Conservation (phyloP, 177 flowering plant genomes). For the Telopea speciosissima region DNA sequence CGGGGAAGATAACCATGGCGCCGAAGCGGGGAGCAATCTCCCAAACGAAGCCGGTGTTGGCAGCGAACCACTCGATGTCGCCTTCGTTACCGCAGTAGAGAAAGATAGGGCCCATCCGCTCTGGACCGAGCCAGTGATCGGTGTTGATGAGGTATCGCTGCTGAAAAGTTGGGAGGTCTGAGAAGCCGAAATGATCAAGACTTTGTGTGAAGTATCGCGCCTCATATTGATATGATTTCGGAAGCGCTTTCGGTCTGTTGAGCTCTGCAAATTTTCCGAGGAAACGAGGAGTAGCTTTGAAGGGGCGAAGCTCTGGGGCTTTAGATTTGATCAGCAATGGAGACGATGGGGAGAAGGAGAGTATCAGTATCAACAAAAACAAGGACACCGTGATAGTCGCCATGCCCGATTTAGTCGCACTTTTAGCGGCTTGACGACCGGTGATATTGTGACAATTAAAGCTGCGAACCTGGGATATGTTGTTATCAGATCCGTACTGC, state of each 20-base stretch:
- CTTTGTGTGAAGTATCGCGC: slow-evolving; percentile 52
- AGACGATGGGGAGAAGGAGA: slow-evolving; percentile 10
- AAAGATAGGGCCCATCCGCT: slow-evolving; percentile 59
- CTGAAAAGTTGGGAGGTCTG: slow-evolving; percentile 39
- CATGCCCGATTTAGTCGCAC: not conserved
- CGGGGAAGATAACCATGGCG: slow-evolving; percentile 80
- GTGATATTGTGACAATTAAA: not conserved
- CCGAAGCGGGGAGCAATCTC: slow-evolving; percentile 78
- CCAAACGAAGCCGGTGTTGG: slow-evolving; percentile 89
- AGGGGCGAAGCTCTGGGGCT: slow-evolving; percentile 2
- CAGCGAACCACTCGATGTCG: slow-evolving; percentile 88
- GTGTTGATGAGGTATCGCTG: slow-evolving; percentile 71
- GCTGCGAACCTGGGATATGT: not conserved
- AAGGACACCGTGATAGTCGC: not conserved
- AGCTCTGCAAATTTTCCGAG: slow-evolving; percentile 28
- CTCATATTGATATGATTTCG: slow-evolving; percentile 39
- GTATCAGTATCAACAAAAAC: slow-evolving; percentile 7
- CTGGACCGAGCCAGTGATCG: slow-evolving; percentile 62
- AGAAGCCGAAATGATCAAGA: slow-evolving; percentile 89
- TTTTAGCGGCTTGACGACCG: not conserved
- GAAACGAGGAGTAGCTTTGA: slow-evolving; percentile 33
- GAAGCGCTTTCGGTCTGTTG: slow-evolving; percentile 4
- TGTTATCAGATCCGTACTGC: not conserved
- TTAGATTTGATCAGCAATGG: slow-evolving; percentile 1
- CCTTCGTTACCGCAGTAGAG: slow-evolving; percentile 92